Conservation (phyloP, 1,284 basidiomycete species). For the Fistulinella staudtii region DNA sequence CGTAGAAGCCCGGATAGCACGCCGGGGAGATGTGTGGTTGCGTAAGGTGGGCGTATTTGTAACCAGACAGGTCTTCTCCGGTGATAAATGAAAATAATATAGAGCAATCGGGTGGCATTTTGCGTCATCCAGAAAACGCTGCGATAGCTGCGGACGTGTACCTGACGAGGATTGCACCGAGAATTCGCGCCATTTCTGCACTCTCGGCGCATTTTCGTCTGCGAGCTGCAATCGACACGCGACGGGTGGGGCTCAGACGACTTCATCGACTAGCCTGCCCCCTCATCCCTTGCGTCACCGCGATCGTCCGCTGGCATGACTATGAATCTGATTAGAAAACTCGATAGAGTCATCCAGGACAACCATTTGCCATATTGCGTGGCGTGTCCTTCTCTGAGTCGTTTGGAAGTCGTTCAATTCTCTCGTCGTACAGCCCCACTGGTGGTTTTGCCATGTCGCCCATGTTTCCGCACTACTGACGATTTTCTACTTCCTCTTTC, state of each 20-base stretch:
- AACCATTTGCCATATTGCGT: slow-evolving; percentile 13
- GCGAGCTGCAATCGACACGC: slow-evolving; percentile 13
- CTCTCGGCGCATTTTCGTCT: slow-evolving; percentile 6
- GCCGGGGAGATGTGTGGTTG: slow-evolving; percentile 7
- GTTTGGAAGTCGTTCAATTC: slow-evolving; percentile 8
- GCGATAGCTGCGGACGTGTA: slow-evolving; percentile 24
- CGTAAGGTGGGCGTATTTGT: slow-evolving; percentile 28
- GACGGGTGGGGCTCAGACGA: slow-evolving; percentile 1
- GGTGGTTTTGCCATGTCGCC: too few relatives aligned
- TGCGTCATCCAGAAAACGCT: slow-evolving; percentile 14
- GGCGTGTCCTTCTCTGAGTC: slow-evolving; percentile 9
- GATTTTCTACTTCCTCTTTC: slow-evolving; percentile 13
- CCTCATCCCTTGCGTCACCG: slow-evolving; percentile 6
- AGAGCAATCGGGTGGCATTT: slow-evolving; percentile 11
- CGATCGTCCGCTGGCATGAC: slow-evolving; percentile 14
- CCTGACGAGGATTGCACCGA: slow-evolving; percentile 25
- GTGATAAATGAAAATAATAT: slow-evolving; percentile 30
- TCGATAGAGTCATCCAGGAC: slow-evolving; percentile 7
- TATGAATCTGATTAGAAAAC: slow-evolving; percentile 7
- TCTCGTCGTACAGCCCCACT: too few relatives aligned
- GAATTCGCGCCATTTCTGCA: slow-evolving; percentile 15
- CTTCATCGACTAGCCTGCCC: slow-evolving; percentile 4
- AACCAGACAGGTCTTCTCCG: slow-evolving; percentile 20
- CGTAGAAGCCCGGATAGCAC: not conserved
- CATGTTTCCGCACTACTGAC: slow-evolving; percentile 9